Evolutionary conservation across 495 filamentous ascomycete genomes (phyloP).

Genomic region (Ascobolus immersus): DNA sequence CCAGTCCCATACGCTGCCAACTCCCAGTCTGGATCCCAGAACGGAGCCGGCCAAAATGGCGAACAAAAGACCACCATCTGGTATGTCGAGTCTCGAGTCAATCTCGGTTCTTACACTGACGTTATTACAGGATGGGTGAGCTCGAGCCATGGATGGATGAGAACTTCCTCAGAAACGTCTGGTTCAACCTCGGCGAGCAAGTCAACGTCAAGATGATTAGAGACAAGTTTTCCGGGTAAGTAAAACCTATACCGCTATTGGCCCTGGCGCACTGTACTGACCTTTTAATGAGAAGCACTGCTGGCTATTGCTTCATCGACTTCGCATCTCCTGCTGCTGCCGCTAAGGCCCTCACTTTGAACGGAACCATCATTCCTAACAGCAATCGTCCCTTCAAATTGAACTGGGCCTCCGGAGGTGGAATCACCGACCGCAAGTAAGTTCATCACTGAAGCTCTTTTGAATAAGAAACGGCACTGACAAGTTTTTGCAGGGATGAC

Average conservation of each 20-base stretch:
- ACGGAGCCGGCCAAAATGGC: constrained; percentile 21
- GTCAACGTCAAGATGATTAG: constrained; percentile 99
- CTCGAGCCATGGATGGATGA: constrained; percentile 99
- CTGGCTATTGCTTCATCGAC: constrained; percentile 97
- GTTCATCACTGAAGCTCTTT: constrained; percentile 11
- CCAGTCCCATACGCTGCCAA: constrained; percentile 25
- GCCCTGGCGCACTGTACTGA: constrained; percentile 18
- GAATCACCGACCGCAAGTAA: constrained; percentile 75
- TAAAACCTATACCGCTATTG: constrained; percentile 3
- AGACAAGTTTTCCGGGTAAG: constrained; percentile 96
- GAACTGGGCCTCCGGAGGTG: constrained; percentile 96
- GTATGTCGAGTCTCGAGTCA: constrained; percentile 23
- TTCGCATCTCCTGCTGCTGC: constrained; percentile 65
- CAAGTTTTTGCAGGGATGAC: constrained; percentile 43
- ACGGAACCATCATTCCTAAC: constrained; percentile 81
- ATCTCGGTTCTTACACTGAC: constrained; percentile 2
- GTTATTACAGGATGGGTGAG: constrained; percentile 66
- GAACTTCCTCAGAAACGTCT: constrained; percentile 86
- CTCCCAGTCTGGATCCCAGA: constrained; percentile 26
- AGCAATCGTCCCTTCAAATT: constrained; percentile 90
- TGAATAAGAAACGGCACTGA: neutral
- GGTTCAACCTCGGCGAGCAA: constrained; percentile 66
- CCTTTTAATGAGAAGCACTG: constrained; percentile 51
- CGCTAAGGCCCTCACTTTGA: constrained; percentile 65
- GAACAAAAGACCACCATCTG: constrained; percentile 64